phyloP scores from a whole-genome alignment of 371 early-diverging fungal species.

The Polyrhizophydium stewartii region DNA sequence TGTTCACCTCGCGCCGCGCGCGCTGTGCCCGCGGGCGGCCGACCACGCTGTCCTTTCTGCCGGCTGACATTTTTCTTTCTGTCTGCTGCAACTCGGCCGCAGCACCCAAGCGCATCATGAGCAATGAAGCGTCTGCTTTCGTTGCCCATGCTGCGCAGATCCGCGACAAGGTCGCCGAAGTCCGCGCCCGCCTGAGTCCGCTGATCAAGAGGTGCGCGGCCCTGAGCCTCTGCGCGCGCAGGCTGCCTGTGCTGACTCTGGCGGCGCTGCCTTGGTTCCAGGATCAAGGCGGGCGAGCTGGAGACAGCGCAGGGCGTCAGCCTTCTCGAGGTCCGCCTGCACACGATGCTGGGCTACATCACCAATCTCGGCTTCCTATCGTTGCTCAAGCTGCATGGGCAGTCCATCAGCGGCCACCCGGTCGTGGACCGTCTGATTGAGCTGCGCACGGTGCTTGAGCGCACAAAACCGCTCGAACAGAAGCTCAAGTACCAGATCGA shows the following conservation, averaged over 20 bases:
- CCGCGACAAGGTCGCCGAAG: constrained; percentile 49
- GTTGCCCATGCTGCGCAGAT: constrained; percentile 46
- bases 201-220: constrained; percentile 45
- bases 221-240: neutral
- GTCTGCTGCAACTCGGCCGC: no score
- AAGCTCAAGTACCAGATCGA: constrained; percentile 96
- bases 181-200: constrained; percentile 50
- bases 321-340: constrained; percentile 82
- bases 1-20: no score
- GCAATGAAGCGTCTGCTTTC: constrained; percentile 20
- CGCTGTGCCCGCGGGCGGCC: no score
- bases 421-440: constrained; percentile 71
- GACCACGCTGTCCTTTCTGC: no score
- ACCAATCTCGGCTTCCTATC: constrained; percentile 68
- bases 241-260: neutral
- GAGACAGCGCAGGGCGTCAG: constrained; percentile 77
- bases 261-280: neutral
- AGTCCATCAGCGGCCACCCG: constrained; percentile 49
- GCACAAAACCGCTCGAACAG: constrained; percentile 88
- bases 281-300: constrained; percentile 36
- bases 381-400: constrained; percentile 73
- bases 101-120: no score
- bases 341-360: constrained; percentile 83
- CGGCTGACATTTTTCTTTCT: no score
- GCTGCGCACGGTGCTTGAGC: constrained; percentile 79